Percentiles rank a stretch among this genome's conserved stretches.
These are phyloP conservation scores for Fusarium haematococcum DNA, from an alignment of 2,329 filamentous ascomycete genomes.

Conservation along the genomic window DNA sequence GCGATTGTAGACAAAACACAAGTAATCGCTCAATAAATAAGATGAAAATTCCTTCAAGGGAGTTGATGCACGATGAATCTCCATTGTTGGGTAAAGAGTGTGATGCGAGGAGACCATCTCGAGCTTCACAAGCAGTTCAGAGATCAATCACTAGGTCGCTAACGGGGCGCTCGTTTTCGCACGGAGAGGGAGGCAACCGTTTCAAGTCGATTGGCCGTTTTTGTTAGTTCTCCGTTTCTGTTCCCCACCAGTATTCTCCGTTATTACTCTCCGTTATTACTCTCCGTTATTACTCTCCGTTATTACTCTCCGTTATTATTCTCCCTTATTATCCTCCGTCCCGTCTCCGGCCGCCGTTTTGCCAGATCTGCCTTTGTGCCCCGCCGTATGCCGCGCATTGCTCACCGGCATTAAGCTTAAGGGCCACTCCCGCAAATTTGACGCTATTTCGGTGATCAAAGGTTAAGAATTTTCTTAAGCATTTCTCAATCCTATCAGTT, in stretches of 20 bases:
- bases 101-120: neutral
- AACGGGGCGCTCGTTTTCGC: neutral
- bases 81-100: neutral
- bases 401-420: neutral
- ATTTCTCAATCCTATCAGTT: neutral
- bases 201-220: neutral
- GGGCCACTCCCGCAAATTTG: neutral
- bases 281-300: too few relatives aligned
- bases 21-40: neutral
- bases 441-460: neutral
- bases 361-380: neutral
- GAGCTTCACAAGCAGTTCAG: neutral
- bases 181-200: neutral
- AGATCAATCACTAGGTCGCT: neutral
- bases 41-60: neutral
- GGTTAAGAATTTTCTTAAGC: neutral
- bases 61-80: neutral
- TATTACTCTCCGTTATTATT: too few relatives aligned
- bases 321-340: neutral
- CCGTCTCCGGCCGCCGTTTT: neutral
- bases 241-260: too few relatives aligned
- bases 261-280: too few relatives aligned
- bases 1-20: slow-evolving; percentile 14
- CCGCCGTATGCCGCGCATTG: neutral
- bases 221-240: neutral